Evolutionary conservation across 2,329 filamentous ascomycete genomes (phyloP).

Genomic region (Xylaria sp.): DNA sequence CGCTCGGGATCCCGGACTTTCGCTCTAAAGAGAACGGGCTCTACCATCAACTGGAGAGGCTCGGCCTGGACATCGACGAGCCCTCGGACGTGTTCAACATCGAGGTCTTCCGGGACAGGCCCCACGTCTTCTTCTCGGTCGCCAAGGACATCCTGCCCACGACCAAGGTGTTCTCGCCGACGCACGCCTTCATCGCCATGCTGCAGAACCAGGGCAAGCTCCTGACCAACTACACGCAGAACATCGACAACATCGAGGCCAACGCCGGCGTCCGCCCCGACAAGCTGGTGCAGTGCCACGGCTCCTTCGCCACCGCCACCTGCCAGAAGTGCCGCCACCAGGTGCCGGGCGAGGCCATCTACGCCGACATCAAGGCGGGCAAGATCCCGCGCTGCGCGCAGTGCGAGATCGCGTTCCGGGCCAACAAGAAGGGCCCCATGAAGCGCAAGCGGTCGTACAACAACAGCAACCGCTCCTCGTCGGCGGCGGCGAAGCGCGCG

Average conservation of each 20-base stretch:
- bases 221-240: conserved; percentile 96
- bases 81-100: conserved; percentile 98
- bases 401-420: conserved; percentile 62
- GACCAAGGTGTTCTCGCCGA: conserved; percentile 81
- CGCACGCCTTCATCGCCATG: conserved; percentile 89
- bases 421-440: conserved; percentile 51
- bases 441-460: conserved; percentile 59
- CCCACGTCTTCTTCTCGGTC: conserved; percentile 86
- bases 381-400: conserved; percentile 75
- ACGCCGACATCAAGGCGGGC: conserved; percentile 75
- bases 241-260: conserved; percentile 94
- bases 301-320: conserved; percentile 89
- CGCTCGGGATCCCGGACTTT: conserved; percentile 95
- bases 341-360: conserved; percentile 76
- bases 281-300: conserved; percentile 93
- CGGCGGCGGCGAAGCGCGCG: conserved; percentile 40
- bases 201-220: conserved; percentile 87
- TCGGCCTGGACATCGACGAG: conserved; percentile 70
- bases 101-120: conserved; percentile 80
- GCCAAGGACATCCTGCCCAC: conserved; percentile 86
- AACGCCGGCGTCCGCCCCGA: conserved; percentile 79
- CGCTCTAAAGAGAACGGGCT: conserved; percentile 90
- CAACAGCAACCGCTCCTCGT: too few relatives aligned
- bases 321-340: conserved; percentile 81
- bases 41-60: conserved; percentile 79